Percentiles rank a stretch among this genome's conserved stretches.
Conservation (phyloP, 495 filamentous ascomycete species). For the Penicillium roqueforti region DNA sequence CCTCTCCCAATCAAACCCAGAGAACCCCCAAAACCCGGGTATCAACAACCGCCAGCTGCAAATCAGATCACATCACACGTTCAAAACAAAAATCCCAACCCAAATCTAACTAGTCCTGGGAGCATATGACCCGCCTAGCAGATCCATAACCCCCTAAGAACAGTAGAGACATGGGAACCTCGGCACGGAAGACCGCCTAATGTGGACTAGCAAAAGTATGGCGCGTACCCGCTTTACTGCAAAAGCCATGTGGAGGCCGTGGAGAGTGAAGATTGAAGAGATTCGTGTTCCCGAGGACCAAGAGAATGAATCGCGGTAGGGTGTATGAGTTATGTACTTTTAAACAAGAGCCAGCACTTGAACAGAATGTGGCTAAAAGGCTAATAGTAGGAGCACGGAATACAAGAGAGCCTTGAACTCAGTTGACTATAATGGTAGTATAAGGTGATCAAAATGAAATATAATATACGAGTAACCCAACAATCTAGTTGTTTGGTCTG, state of each 20-base stretch:
- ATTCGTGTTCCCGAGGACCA: constrained; percentile 5
- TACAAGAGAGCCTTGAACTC: neutral
- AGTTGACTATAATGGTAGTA: neutral
- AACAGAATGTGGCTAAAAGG: neutral
- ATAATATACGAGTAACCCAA: neutral
- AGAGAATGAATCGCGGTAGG: neutral
- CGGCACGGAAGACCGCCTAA: neutral
- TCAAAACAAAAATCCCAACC: neutral
- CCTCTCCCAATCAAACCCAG: neutral
- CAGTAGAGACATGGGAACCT: neutral
- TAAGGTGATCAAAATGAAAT: neutral
- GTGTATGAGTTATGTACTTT: neutral
- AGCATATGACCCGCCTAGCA: neutral
- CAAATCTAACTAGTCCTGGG: too few relatives aligned
- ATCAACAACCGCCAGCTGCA: neutral
- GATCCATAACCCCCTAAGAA: neutral
- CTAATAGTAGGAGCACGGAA: neutral
- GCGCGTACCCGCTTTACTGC: neutral
- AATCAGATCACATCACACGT: neutral
- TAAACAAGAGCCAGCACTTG: neutral
- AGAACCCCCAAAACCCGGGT: neutral
- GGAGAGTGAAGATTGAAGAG: neutral
- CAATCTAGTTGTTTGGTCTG: neutral
- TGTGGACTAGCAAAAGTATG: constrained; percentile 1
- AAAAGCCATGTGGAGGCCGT: neutral